Percentiles rank a stretch among this genome's conserved stretches.
Conservation (phyloP, 2,329 filamentous ascomycete species). For the Mollisia scopiformis region DNA sequence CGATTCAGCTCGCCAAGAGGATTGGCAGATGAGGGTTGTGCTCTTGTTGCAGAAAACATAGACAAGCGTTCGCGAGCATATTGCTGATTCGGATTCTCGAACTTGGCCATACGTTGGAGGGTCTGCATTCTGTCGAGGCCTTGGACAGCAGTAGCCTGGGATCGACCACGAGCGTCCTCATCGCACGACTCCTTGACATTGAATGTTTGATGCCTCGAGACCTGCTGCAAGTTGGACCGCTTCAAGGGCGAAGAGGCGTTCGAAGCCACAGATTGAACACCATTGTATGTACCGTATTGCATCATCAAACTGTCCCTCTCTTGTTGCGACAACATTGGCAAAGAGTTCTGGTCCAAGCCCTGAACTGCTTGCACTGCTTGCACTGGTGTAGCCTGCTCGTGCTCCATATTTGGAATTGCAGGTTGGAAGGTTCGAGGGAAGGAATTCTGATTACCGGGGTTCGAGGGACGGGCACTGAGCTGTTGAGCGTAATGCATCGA, state of each 20-base stretch:
- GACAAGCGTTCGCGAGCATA: slow-evolving; percentile 29
- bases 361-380: too few species aligned
- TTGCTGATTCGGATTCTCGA: slow-evolving; percentile 34
- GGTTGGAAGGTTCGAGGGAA: slow-evolving; percentile 6
- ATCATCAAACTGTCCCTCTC: slow-evolving; percentile 3
- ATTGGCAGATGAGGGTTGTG: background rate
- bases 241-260: background rate
- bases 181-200: slow-evolving; percentile 6
- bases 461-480: slow-evolving; percentile 21
- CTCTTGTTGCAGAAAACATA: slow-evolving; percentile 28
- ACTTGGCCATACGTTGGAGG: slow-evolving; percentile 34
- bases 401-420: background rate
- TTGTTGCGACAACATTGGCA: slow-evolving; percentile 4
- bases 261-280: background rate
- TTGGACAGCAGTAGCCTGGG: slow-evolving; percentile 10
- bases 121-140: slow-evolving; percentile 38
- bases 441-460: background rate
- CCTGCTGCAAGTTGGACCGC: background rate
- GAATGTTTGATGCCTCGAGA: background rate
- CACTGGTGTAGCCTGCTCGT: background rate
- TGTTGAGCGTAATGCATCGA: slow-evolving; percentile 37
- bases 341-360: too few species aligned
- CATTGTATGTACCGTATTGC: background rate
- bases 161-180: slow-evolving; percentile 9
- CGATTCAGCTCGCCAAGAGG: slow-evolving; percentile 25